Conservation (phyloP, 495 filamentous ascomycete species). For the Penicillium silybi region DNA sequence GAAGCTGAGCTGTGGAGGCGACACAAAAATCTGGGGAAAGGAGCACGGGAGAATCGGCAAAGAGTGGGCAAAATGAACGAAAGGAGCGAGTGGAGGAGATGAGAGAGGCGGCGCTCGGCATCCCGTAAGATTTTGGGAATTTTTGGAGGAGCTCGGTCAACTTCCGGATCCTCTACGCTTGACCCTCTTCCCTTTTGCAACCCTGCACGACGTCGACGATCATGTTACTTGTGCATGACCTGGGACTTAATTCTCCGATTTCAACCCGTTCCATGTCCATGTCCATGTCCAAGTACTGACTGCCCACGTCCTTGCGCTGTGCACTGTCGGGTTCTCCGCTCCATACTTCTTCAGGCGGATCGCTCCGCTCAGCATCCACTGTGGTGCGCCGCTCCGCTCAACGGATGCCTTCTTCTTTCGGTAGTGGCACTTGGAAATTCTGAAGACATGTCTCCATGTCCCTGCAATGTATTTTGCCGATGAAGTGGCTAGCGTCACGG, state of each 20-base stretch:
- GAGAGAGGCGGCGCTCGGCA: conserved; percentile 3
- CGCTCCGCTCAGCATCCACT: conserved; percentile 4
- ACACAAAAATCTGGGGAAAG: conserved; percentile 9
- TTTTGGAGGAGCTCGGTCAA: conserved; percentile 8
- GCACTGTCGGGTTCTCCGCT: neutral
- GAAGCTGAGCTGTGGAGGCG: conserved; percentile 4
- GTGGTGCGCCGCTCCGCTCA: conserved; percentile 15
- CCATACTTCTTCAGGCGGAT: conserved; percentile 19
- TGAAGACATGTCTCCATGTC: neutral
- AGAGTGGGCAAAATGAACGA: conserved; percentile 5
- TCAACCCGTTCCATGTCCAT: neutral
- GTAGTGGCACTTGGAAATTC: neutral
- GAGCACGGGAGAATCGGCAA: conserved; percentile 4
- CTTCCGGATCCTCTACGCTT: conserved; percentile 4
- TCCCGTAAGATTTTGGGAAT: conserved; percentile 7
- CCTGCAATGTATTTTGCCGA: neutral
- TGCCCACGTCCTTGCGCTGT: neutral
- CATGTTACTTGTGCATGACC: too few relatives aligned
- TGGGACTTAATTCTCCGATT: too few relatives aligned
- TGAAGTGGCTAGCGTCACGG: neutral
- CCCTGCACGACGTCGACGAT: neutral
- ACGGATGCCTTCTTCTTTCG: conserved; percentile 1
- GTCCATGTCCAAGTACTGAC: too few relatives aligned
- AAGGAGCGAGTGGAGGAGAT: neutral
- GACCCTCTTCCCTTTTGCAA: neutral